Evolutionary conservation across 495 filamentous ascomycete species (phyloP).

Genomic region (Neurospora sp.): DNA sequence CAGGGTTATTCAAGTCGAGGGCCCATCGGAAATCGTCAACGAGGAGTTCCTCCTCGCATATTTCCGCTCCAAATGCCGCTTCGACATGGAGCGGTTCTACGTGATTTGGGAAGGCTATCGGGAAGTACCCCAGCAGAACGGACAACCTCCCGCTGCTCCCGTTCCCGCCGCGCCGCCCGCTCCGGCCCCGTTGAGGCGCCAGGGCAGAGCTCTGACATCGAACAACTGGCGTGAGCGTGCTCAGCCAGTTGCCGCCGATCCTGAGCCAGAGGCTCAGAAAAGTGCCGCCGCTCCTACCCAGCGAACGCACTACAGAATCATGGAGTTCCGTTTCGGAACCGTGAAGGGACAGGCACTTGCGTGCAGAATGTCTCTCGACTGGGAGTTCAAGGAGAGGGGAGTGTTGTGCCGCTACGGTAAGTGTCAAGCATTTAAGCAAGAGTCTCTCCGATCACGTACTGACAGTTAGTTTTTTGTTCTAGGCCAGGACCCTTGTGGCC

Average conservation of each 20-base stretch:
- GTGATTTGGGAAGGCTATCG: background rate
- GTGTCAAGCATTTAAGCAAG: no score
- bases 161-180: background rate
- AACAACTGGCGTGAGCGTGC: background rate
- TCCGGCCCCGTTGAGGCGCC: background rate
- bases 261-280: background rate
- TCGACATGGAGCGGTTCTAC: slow-evolving; percentile 7
- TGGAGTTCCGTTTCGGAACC: slow-evolving; percentile 32
- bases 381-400: slow-evolving; percentile 19
- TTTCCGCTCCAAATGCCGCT: slow-evolving; percentile 14
- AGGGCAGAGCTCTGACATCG: background rate
- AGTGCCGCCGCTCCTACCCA: background rate
- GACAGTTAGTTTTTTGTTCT: no score
- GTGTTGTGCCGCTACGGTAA: slow-evolving; percentile 16
- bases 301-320: background rate
- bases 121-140: background rate
- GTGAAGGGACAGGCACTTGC: slow-evolving; percentile 33
- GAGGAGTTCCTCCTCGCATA: slow-evolving; percentile 7
- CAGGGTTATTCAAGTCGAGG: background rate
- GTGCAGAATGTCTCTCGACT: slow-evolving; percentile 22
- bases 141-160: slow-evolving; percentile 4
- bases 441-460: no score
- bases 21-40: slow-evolving; percentile 5
- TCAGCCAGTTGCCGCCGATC: rapidly evolving
- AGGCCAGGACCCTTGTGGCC: no score